Evolutionary conservation across 176 grass and related monocot genomes (phyloP).

Genomic region (Oryza australiensis): DNA sequence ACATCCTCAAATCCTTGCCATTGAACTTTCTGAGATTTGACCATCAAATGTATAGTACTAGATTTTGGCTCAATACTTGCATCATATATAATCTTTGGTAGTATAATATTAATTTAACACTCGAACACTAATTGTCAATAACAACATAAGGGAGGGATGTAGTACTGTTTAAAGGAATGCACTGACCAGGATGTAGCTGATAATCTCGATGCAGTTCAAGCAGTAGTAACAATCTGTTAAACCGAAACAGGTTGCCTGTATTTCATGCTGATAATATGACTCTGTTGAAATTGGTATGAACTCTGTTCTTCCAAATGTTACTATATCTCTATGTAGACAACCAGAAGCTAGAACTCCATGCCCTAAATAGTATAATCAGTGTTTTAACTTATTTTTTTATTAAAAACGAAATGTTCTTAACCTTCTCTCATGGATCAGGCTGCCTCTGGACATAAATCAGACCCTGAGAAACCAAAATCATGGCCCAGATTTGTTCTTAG

Average conservation of each 20-base stretch:
- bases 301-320: background rate
- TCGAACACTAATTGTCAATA: no score
- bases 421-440: conserved; percentile 60
- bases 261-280: conserved; percentile 12
- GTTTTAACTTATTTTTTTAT: background rate
- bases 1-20: conserved; percentile 16
- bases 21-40: background rate
- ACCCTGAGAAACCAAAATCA: conserved; percentile 65
- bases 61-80: background rate
- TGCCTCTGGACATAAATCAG: conserved; percentile 49
- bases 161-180: conserved; percentile 13
- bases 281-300: background rate
- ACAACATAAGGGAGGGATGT: no score
- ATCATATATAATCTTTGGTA: background rate
- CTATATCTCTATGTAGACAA: background rate
- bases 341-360: background rate
- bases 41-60: background rate
- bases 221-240: background rate
- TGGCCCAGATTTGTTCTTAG: conserved; percentile 76
- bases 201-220: conserved; percentile 18
- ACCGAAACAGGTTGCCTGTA: background rate
- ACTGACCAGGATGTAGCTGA: background rate
- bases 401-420: conserved; percentile 26
- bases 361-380: background rate
- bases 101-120: no score